A percentile compares a stretch with the other conserved stretches of the same genome.
phyloP scores from a whole-genome alignment of 2,329 filamentous ascomycete species.

The Penicillium italicum region DNA sequence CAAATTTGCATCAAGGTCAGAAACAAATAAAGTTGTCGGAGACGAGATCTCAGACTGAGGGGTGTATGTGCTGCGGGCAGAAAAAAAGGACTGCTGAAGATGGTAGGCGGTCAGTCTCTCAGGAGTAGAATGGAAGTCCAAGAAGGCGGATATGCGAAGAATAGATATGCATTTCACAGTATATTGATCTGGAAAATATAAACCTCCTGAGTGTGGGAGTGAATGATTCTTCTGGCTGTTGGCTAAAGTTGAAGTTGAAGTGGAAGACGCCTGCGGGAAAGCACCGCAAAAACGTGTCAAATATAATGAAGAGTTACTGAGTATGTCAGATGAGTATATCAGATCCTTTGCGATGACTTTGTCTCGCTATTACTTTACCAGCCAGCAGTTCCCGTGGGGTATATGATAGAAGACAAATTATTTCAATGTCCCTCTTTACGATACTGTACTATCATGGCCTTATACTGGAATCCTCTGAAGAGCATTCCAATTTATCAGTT shows the following conservation, averaged over 20 bases:
- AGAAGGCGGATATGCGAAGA: background rate
- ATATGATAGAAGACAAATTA: background rate
- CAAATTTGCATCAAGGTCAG: background rate
- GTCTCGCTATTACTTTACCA: background rate
- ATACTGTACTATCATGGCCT: background rate
- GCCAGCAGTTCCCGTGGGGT: background rate
- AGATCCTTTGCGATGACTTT: background rate
- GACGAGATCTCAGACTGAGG: conserved; percentile 5
- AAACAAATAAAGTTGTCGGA: background rate
- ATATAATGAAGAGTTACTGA: too few relatives aligned
- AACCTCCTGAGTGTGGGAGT: background rate
- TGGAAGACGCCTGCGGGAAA: background rate
- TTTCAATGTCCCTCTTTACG: background rate
- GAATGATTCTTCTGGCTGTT: background rate
- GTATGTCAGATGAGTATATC: background rate
- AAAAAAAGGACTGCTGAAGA: conserved; percentile 4
- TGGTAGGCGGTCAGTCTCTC: conserved; percentile 1
- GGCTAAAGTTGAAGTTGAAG: background rate
- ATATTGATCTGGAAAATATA: background rate
- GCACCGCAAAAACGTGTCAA: background rate
- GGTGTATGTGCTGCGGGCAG: conserved; percentile 7
- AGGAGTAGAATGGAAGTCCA: background rate
- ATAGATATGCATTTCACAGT: background rate
- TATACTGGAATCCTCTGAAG: background rate
- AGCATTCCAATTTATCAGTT: background rate